These are phyloP conservation scores for Penicillium flavigenum DNA, from an alignment of 495 filamentous ascomycete genomes.

Conservation along the genomic window DNA sequence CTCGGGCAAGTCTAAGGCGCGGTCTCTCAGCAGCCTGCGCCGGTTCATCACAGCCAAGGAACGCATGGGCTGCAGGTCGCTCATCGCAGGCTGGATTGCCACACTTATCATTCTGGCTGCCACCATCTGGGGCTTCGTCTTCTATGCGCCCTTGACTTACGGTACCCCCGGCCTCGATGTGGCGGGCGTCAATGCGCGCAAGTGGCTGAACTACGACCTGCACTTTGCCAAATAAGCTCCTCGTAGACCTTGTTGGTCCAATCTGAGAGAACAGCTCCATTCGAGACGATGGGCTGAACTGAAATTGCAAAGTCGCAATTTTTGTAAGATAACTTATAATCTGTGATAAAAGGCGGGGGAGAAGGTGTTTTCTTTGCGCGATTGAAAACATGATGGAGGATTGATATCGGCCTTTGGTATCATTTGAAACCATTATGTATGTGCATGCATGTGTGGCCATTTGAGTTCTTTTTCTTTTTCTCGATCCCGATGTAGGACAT, in stretches of 20 bases:
- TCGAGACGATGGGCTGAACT: slow-evolving; percentile 5
- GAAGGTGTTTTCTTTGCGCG: background rate
- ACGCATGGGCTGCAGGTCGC: slow-evolving; percentile 74
- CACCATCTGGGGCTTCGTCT: slow-evolving; percentile 79
- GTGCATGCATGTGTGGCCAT: slow-evolving; percentile 6
- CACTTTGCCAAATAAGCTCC: slow-evolving; percentile 89
- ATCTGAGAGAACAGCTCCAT: background rate
- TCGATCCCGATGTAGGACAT: slow-evolving; percentile 3
- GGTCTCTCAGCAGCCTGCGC: slow-evolving; percentile 22
- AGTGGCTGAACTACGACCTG: slow-evolving; percentile 96
- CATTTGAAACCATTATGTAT: slow-evolving; percentile 1
- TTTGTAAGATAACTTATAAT: slow-evolving; percentile 12
- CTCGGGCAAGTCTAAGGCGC: slow-evolving; percentile 39
- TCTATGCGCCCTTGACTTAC: slow-evolving; percentile 93
- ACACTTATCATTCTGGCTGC: slow-evolving; percentile 63
- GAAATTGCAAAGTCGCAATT: slow-evolving; percentile 6
- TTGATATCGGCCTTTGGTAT: background rate
- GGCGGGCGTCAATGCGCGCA: slow-evolving; percentile 76
- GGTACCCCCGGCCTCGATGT: slow-evolving; percentile 88
- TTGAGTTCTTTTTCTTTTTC: background rate
- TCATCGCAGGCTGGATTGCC: slow-evolving; percentile 77
- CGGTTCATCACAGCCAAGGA: slow-evolving; percentile 70
- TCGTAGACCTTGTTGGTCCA: background rate
- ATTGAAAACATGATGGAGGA: background rate
- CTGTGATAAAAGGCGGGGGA: background rate